Evolutionary conservation across 495 filamentous ascomycete species (phyloP), one percentile per base, ranked within the genome.

Genomic region (Talaromyces adpressus): DNA sequence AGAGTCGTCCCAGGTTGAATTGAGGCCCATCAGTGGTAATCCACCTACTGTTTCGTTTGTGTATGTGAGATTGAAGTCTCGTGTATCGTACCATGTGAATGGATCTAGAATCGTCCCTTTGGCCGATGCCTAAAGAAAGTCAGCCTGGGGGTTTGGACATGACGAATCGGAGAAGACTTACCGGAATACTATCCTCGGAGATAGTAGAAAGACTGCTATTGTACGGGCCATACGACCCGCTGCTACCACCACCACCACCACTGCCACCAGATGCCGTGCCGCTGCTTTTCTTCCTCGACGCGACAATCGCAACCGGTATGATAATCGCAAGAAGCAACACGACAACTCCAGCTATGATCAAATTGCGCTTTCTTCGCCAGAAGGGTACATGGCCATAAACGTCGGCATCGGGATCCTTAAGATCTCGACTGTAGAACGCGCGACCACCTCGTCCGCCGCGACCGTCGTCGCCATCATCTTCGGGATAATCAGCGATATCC

Each of bases 61-160:
- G 70, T 93, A 99, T 0, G 95, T 98, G 61, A 95, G 77, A 70
- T 99, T 99, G 74, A 98, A 96, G 68, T 91, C 92, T 2, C 79
- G 84, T 2, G 93, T 97, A 66, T 96, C 90, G 57, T 89, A 89
- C 95, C 95, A 99, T 12, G 89, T 87, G 64, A 91, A 96, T 0
- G 95, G 95, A 73, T 99, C 94, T 16, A 97, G 77, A 64, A 88
- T 84, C 0, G 89, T 89, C 0, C 91, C 92, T 70, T 88, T 84
- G 25, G 86, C 87, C 20, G 79, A 78, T 11, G 77, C 64, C 77
- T 80, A 58, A 18, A 49, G 14, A 25, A 18, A 53, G 41, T 58
- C 22, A 63, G 62, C 29, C 18, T 3, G n/a, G 20, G 18, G 18
- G 4, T 11, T 58, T 25, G 12, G 14, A 51, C 9, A 29, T 53